These are phyloP conservation scores for Sherardia arvensis DNA, from an alignment of 257 asterid genomes.

Conservation along the genomic window DNA sequence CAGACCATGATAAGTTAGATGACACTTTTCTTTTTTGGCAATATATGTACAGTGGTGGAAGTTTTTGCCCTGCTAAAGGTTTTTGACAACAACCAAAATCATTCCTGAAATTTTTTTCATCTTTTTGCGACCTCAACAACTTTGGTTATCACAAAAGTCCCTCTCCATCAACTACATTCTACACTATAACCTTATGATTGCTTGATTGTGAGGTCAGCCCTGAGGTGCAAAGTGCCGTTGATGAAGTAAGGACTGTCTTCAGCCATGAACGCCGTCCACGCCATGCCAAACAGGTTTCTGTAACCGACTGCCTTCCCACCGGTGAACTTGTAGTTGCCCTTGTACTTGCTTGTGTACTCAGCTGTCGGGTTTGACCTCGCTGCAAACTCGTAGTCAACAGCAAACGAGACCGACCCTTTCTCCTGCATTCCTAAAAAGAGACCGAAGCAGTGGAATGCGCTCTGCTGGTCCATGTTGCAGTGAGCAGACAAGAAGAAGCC, in stretches of 20 bases:
- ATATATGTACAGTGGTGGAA: not conserved
- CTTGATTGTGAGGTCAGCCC: conserved; percentile 72
- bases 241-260: conserved; percentile 71
- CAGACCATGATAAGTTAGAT: too few species aligned
- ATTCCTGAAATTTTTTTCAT: not conserved
- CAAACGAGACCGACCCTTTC: conserved; percentile 70
- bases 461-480: conserved; percentile 93
- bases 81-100: not conserved
- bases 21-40: not conserved
- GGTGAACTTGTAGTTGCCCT: conserved; percentile 73
- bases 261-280: conserved; percentile 74
- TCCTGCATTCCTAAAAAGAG: conserved; percentile 93
- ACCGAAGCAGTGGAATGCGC: conserved; percentile 78
- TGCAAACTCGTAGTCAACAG: conserved; percentile 86
- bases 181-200: conserved; percentile 1
- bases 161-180: not conserved
- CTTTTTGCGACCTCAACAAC: not conserved
- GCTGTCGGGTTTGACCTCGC: conserved; percentile 75
- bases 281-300: conserved; percentile 61
- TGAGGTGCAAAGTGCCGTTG: conserved; percentile 61
- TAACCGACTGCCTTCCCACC: conserved; percentile 94
- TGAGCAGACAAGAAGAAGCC: conserved; percentile 88
- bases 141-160: not conserved
- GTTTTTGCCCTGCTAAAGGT: not conserved
- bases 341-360: conserved; percentile 67